These are phyloP conservation scores for Digitaria exilis DNA, from an alignment of 202 grass and related monocot species.

Conservation along the genomic window DNA sequence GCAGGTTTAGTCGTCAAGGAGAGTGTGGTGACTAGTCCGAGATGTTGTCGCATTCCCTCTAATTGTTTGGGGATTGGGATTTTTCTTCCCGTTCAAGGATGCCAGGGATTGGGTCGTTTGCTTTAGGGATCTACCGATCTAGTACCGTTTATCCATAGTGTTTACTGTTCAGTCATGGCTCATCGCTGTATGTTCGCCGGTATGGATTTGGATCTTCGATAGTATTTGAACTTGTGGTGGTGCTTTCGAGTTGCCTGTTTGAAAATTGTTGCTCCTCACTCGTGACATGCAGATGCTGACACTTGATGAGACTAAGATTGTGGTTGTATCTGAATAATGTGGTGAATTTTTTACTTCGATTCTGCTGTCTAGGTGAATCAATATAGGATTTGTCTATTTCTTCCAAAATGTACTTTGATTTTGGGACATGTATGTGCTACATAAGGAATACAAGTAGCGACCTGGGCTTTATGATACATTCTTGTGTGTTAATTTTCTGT, in stretches of 20 bases:
- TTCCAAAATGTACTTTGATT: not conserved
- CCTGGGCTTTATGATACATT: not conserved
- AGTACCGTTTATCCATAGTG: not conserved
- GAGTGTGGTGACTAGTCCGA: not conserved
- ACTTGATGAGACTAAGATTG: not conserved
- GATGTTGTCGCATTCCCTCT: not conserved
- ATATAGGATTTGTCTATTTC: not conserved
- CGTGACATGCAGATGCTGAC: not conserved
- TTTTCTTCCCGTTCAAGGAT: not conserved
- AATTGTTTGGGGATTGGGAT: not conserved
- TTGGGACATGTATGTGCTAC: not conserved
- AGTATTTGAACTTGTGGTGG: not conserved
- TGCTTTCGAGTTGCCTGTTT: not conserved
- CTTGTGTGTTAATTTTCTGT: not conserved
- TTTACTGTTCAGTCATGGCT: not conserved
- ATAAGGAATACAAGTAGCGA: not conserved
- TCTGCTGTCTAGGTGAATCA: not conserved
- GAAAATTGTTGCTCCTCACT: not conserved
- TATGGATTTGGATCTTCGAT: not conserved
- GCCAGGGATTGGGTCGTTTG: not conserved
- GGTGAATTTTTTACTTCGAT: not conserved
- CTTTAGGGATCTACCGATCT: constrained; percentile 6
- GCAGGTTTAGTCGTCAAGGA: not conserved
- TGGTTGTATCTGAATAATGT: not conserved
- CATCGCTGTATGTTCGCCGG: not conserved